These are phyloP conservation scores for Sarcomyxa edulis DNA, from an alignment of 768 basidiomycete species.

Conservation along the genomic window DNA sequence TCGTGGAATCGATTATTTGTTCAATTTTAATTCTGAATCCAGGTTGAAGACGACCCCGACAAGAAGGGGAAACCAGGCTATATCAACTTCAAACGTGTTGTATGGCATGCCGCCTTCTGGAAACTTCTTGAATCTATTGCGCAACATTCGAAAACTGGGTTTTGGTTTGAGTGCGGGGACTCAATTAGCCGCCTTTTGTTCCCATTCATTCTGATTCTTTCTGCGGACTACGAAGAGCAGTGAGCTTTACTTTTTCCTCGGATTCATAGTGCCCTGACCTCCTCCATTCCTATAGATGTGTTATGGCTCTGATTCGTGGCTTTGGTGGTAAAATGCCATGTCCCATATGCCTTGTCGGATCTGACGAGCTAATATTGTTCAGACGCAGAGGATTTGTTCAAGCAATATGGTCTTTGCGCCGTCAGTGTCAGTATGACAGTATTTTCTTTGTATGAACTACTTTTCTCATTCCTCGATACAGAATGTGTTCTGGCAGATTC, in stretches of 20 bases:
- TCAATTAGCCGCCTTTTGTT: constrained; percentile 21
- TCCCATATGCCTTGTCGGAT: constrained; percentile 29
- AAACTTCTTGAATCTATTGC: constrained; percentile 23
- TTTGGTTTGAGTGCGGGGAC: constrained; percentile 20
- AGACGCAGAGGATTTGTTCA: constrained; percentile 15
- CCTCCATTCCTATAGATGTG: constrained; percentile 17
- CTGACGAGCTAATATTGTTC: constrained; percentile 18
- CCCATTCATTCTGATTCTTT: constrained; percentile 31
- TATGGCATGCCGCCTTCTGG: constrained; percentile 32
- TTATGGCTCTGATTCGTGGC: constrained; percentile 33
- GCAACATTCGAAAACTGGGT: constrained; percentile 14
- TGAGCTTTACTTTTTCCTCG: constrained; percentile 24
- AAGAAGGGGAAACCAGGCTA: constrained; percentile 24
- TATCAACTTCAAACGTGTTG: constrained; percentile 24
- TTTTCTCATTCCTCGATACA: constrained; percentile 11
- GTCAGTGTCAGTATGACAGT: constrained; percentile 17
- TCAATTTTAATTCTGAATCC: constrained; percentile 11
- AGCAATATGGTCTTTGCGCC: constrained; percentile 14
- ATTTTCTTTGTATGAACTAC: constrained; percentile 6
- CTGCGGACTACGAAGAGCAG: constrained; percentile 42
- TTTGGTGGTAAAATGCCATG: constrained; percentile 24
- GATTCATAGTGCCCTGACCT: neutral
- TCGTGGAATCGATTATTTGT: neutral
- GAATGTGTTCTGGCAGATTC: constrained; percentile 37
- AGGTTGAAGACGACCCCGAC: constrained; percentile 25